Conservation (phyloP, 495 filamentous ascomycete species). For the Daldinia vernicosa region DNA sequence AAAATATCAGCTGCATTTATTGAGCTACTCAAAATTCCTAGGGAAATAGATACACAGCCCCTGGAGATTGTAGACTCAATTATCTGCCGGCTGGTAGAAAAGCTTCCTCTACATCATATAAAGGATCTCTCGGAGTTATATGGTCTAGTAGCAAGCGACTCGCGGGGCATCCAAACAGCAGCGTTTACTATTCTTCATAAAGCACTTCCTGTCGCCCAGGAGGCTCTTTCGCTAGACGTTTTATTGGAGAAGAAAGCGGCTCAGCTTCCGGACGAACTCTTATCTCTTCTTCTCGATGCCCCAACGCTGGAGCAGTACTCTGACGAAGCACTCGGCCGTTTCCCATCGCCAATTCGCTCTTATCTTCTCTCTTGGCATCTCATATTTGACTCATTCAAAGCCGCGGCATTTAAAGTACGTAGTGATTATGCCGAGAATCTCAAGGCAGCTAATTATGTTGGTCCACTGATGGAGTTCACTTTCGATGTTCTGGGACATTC, state of each 20-base stretch:
- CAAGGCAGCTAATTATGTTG: constrained; percentile 74
- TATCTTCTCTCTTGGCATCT: constrained; percentile 94
- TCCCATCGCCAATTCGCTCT: constrained; percentile 64
- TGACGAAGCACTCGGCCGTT: constrained; percentile 60
- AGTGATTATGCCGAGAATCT: constrained; percentile 79
- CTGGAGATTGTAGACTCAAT: constrained; percentile 70
- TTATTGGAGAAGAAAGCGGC: constrained; percentile 77
- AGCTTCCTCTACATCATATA: constrained; percentile 63
- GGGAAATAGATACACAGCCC: constrained; percentile 48
- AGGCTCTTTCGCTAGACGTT: constrained; percentile 83
- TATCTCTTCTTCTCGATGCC: constrained; percentile 69
- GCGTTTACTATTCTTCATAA: constrained; percentile 84
- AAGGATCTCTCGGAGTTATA: constrained; percentile 70
- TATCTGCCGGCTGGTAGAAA: constrained; percentile 68
- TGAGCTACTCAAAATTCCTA: constrained; percentile 63
- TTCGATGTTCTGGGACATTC: constrained; percentile 84
- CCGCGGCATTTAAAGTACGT: constrained; percentile 81
- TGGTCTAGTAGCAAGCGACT: constrained; percentile 77
- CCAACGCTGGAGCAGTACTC: constrained; percentile 57
- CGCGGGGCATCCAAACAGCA: constrained; percentile 75
- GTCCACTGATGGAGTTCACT: constrained; percentile 75
- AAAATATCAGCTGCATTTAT: constrained; percentile 66
- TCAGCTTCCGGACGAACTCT: constrained; percentile 71
- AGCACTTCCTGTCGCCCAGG: constrained; percentile 77
- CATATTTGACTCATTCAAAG: constrained; percentile 85